Evolutionary conservation across 2,329 filamentous ascomycete genomes (phyloP).

Genomic region (Helminthosporium solani): DNA sequence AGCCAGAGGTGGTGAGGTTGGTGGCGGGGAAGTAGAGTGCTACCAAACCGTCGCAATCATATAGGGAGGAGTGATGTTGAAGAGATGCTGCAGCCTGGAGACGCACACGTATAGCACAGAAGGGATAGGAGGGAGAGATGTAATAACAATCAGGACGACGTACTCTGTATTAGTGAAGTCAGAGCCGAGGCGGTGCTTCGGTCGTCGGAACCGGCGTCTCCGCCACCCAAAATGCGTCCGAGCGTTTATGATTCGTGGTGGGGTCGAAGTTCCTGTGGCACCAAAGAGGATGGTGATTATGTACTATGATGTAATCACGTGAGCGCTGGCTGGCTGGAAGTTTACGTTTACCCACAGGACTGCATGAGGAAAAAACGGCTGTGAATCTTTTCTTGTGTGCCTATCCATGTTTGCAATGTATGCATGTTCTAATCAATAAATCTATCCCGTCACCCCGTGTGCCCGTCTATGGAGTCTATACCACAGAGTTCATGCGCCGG

Average conservation of each 20-base stretch:
- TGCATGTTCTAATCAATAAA: too few relatives aligned
- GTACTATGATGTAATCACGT: not conserved
- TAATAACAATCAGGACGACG: not conserved
- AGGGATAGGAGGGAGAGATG: not conserved
- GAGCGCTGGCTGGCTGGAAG: too few relatives aligned
- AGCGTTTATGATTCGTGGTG: not conserved
- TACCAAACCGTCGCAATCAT: too few relatives aligned
- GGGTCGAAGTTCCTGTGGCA: not conserved
- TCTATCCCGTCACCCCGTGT: not conserved
- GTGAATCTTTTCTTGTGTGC: not conserved
- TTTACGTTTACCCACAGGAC: not conserved
- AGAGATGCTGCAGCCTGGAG: slow-evolving; percentile 6
- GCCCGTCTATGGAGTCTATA: not conserved
- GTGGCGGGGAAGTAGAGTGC: too few relatives aligned
- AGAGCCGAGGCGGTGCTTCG: not conserved
- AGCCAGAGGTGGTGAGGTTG: too few relatives aligned
- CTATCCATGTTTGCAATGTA: not conserved
- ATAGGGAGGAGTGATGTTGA: too few relatives aligned
- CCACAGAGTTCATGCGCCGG: not conserved
- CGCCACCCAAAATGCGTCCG: not conserved
- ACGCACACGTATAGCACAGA: not conserved
- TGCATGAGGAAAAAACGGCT: not conserved
- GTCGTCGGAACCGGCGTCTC: not conserved
- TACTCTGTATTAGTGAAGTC: not conserved
- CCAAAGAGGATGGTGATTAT: not conserved